Conservation (phyloP, 805 yeast genomes). For the Wickerhamomyces bisporus region DNA sequence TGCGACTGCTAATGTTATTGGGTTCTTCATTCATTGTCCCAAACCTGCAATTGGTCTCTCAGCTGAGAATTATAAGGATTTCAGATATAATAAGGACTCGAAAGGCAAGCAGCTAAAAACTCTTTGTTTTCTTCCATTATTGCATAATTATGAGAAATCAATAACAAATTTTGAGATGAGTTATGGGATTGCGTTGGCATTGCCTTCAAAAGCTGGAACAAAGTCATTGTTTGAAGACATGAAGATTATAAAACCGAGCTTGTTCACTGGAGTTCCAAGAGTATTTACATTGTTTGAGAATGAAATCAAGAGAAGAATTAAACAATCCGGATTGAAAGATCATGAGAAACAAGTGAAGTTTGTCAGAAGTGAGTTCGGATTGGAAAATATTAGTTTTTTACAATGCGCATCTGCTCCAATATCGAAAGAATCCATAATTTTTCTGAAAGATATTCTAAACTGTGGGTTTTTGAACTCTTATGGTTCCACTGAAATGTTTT, state of each 20-base stretch:
- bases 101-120: conserved; percentile 19
- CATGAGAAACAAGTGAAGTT: conserved; percentile 10
- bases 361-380: conserved; percentile 32
- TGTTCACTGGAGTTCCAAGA: conserved; percentile 50
- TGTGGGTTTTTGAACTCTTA: conserved; percentile 47
- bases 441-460: conserved; percentile 46
- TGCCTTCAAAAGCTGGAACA: conserved; percentile 41
- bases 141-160: conserved; percentile 54
- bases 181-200: conserved; percentile 40
- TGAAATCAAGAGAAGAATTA: conserved; percentile 22
- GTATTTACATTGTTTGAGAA: conserved; percentile 45
- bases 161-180: conserved; percentile 34
- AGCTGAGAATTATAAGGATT: conserved; percentile 7
- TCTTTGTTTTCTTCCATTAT: conserved; percentile 44
- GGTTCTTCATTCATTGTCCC: conserved; percentile 23
- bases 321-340: conserved; percentile 33
- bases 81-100: conserved; percentile 14
- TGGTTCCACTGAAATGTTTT: conserved; percentile 56
- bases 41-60: conserved; percentile 22
- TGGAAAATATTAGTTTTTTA: conserved; percentile 29
- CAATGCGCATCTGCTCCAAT: conserved; percentile 58
- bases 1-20: conserved; percentile 34
- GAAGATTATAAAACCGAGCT: conserved; percentile 39
- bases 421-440: conserved; percentile 46
- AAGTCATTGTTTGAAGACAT: conserved; percentile 44